Percentiles rank a stretch among this genome's conserved stretches.
Conservation (phyloP, 345 rosid genomes). For the Eutrema japonicum region DNA sequence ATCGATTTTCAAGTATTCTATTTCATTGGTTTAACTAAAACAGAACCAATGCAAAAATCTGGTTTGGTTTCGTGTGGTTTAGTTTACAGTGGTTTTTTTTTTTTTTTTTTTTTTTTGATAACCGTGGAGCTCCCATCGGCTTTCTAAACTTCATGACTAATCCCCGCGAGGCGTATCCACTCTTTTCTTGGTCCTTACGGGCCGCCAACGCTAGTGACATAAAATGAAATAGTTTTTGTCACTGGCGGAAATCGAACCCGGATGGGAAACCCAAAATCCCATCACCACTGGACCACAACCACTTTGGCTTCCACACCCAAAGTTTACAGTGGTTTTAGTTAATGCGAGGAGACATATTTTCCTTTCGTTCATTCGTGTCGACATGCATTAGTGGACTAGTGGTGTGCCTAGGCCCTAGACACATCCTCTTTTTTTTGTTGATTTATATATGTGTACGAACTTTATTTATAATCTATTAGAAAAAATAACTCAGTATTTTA, state of each 20-base stretch:
- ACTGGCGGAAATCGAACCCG: too few relatives aligned
- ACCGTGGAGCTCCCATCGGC: too few relatives aligned
- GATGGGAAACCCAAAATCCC: too few relatives aligned
- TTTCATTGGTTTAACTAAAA: neutral
- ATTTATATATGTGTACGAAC: neutral
- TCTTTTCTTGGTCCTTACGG: too few relatives aligned
- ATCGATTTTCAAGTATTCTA: neutral
- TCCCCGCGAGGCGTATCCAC: too few relatives aligned
- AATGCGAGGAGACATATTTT: neutral
- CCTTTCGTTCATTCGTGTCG: neutral
- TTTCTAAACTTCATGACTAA: too few relatives aligned
- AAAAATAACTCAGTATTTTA: neutral
- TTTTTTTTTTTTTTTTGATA: too few relatives aligned
- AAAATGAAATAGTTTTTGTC: too few relatives aligned
- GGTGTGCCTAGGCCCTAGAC: neutral
- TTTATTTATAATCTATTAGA: neutral
- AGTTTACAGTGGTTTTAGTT: neutral
- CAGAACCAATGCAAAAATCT: neutral
- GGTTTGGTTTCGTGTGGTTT: too few relatives aligned
- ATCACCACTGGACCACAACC: too few relatives aligned
- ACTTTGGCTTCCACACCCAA: too few relatives aligned
- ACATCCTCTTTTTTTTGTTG: neutral
- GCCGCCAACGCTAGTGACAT: too few relatives aligned
- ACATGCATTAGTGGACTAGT: neutral
- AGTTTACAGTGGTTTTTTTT: neutral